Evolutionary conservation across 2,329 filamentous ascomycete species (phyloP).

Genomic region (Metarhizium rileyi): DNA sequence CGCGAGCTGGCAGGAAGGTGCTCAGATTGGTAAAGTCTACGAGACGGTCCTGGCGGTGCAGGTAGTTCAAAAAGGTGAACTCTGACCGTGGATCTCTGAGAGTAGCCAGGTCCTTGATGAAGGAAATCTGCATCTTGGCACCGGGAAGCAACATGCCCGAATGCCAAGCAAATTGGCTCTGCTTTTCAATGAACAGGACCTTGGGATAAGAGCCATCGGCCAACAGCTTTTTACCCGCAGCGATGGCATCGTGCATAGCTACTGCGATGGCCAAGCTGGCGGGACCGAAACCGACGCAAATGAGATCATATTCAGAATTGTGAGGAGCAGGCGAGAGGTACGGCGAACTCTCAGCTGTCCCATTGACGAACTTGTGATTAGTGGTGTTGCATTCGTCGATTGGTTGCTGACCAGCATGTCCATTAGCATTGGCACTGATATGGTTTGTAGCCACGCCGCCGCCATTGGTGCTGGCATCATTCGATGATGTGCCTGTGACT

Average conservation of each 20-base stretch:
- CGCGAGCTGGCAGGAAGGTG: conserved; percentile 76
- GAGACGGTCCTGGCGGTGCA: conserved; percentile 70
- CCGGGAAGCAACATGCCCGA: conserved; percentile 90
- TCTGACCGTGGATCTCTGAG: conserved; percentile 78
- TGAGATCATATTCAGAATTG: conserved; percentile 67
- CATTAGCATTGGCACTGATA: background rate
- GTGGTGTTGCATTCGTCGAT: conserved; percentile 9
- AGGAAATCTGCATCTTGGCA: conserved; percentile 95
- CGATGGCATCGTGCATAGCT: conserved; percentile 72
- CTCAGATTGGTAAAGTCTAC: conserved; percentile 84
- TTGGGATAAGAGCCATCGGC: conserved; percentile 46
- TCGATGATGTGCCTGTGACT: background rate
- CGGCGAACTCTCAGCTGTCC: conserved; percentile 13
- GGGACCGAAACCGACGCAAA: conserved; percentile 89
- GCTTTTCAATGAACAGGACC: conserved; percentile 81
- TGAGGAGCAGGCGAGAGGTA: conserved; percentile 40
- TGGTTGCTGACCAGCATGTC: background rate
- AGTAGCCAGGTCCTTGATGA: conserved; percentile 91
- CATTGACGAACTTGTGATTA: conserved; percentile 14
- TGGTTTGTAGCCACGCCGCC: background rate
- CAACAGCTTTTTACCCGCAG: conserved; percentile 33
- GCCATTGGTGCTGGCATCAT: conserved; percentile 12
- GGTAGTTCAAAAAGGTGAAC: conserved; percentile 94
- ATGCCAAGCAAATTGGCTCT: conserved; percentile 80
- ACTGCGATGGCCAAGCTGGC: conserved; percentile 84